Percentiles rank a stretch among this genome's conserved stretches.
Conservation (phyloP, 1,139 yeast genomes). For the Scheffersomyces lignicola region DNA sequence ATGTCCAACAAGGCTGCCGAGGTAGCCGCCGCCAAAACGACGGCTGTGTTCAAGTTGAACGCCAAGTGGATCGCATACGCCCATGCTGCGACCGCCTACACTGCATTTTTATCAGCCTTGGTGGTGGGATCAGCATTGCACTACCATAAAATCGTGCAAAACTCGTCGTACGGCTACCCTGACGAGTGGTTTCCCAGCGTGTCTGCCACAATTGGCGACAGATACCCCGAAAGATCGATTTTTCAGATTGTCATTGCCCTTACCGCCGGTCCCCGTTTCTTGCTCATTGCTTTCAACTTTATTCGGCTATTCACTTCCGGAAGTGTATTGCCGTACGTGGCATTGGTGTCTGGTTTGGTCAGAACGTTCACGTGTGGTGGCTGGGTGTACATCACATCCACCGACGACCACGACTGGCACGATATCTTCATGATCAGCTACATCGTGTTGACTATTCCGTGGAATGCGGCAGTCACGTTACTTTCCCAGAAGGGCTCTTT, state of each 20-base stretch:
- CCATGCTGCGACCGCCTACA: slow-evolving; percentile 68
- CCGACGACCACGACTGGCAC: slow-evolving; percentile 96
- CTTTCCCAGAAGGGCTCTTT: slow-evolving; percentile 50
- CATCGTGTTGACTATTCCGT: slow-evolving; percentile 85
- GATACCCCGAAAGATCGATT: slow-evolving; percentile 92
- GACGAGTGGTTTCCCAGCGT: slow-evolving; percentile 99
- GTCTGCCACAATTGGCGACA: slow-evolving; percentile 93
- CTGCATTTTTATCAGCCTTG: slow-evolving; percentile 76
- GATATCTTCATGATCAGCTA: slow-evolving; percentile 93
- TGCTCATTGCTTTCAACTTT: slow-evolving; percentile 64
- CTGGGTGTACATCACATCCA: slow-evolving; percentile 95
- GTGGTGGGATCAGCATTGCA: slow-evolving; percentile 72
- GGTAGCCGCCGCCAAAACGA: slow-evolving; percentile 5
- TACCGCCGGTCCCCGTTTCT: slow-evolving; percentile 84
- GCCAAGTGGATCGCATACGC: slow-evolving; percentile 67
- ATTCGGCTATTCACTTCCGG: slow-evolving; percentile 39
- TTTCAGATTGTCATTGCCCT: slow-evolving; percentile 83
- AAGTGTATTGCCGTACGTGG: slow-evolving; percentile 41
- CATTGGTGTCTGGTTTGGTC: slow-evolving; percentile 59
- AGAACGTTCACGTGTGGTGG: slow-evolving; percentile 97
- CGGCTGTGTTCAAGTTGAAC: slow-evolving; percentile 35
- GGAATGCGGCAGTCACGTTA: slow-evolving; percentile 69
- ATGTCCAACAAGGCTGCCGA: slow-evolving; percentile 9
- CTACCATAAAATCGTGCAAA: slow-evolving; percentile 82
- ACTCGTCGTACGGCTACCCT: slow-evolving; percentile 86